Evolutionary conservation across 1,284 basidiomycete genomes (phyloP).

Genomic region (Rhodotorula sp.): DNA sequence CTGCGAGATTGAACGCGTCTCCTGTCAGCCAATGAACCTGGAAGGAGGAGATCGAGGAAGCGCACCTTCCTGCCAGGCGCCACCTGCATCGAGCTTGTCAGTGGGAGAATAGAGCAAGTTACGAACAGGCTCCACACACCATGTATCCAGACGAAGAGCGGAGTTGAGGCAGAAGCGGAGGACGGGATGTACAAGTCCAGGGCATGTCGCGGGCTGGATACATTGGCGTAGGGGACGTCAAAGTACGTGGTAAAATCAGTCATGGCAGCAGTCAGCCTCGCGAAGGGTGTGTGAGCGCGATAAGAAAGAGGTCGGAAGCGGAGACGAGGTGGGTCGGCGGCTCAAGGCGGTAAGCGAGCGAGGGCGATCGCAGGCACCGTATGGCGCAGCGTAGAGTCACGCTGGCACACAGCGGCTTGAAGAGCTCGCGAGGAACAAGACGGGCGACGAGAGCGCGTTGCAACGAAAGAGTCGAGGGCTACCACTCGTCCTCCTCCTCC

Average conservation of each 20-base stretch:
- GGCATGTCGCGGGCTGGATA: slow-evolving; percentile 6
- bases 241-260: not conserved
- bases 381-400: too few species aligned
- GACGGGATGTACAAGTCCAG: slow-evolving; percentile 29
- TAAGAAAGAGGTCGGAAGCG: not conserved
- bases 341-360: too few species aligned
- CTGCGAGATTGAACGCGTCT: slow-evolving; percentile 1
- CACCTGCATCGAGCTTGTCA: not conserved
- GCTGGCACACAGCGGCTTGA: not conserved
- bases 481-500: too few species aligned
- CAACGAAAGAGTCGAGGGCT: too few species aligned
- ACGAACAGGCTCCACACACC: not conserved
- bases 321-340: not conserved
- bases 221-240: slow-evolving; percentile 17
- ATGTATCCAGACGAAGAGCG: slow-evolving; percentile 32
- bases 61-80: slow-evolving; percentile 1
- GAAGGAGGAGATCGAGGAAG: too few species aligned
- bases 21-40: too few species aligned
- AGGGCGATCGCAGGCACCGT: too few species aligned
- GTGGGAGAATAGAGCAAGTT: not conserved
- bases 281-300: too few species aligned
- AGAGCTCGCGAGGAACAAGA: not conserved
- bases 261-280: not conserved
- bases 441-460: not conserved
- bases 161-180: slow-evolving; percentile 1